Evolutionary conservation across 2,329 filamentous ascomycete genomes (phyloP), one percentile per base, ranked within the genome.

Genomic region (Cladophialophora yegresii): DNA sequence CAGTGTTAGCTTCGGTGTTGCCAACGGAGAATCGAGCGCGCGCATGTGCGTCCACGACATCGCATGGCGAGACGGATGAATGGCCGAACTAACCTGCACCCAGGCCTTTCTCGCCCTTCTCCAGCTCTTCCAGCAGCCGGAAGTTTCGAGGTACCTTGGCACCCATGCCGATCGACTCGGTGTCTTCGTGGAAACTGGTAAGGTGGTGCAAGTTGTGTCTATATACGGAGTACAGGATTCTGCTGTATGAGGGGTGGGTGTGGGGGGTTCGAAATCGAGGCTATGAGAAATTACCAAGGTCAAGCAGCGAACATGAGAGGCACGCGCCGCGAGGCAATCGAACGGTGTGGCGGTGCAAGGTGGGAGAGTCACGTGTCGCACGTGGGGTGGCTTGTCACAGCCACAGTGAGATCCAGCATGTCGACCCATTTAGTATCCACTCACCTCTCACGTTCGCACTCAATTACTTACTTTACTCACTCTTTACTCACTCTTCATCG

Each of bases 101-200:
- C 69, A 95, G 85, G 67, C 95, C 95, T 80, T 99, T 99, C 83
- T 99, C 95, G 75, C 95, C 95, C 83, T 98, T 98, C 83, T 99
- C 95, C 22, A 99, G 85, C 87, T 99, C 95, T 78, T 97, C 95
- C 63, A 99, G 84, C 71, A 99, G 86, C 75, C 93, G 89, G 78
- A 99, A 99, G 82, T 98, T 98, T 77, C 95, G 87, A 67, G 95
- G 95, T 63, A 99, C 86, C 79, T 96, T 92, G 64, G 90, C 87
- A 63, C 81, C 77, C 85, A 87, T 88, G 23, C 4, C 16, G 23
- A 20, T 28, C 20, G 23, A 26, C 47, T 50, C 23, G 47, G 9
- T 22, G 13, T 50, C 36, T 43, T 8, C 4, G n/a, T 20, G 47
- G 9, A 26, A 50, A 26, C 3, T 10, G 23, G 16, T 10, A 26